phyloP scores from a whole-genome alignment of 2,329 filamentous ascomycete genomes.

The Apiospora phragmitis region DNA sequence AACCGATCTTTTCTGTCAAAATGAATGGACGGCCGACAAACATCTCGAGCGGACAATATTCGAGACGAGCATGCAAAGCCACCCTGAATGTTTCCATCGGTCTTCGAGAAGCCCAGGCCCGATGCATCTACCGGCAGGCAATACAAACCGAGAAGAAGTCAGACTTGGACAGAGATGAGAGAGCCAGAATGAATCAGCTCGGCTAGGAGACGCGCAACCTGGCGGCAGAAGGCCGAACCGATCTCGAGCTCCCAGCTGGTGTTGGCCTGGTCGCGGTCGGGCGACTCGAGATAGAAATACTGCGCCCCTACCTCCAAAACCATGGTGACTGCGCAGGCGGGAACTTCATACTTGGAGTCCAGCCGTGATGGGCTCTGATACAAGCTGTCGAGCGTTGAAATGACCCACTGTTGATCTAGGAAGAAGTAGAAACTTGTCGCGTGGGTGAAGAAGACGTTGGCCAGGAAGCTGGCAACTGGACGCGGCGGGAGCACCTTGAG shows the following conservation, averaged over 20 bases:
- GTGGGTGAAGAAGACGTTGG: slow-evolving; percentile 48
- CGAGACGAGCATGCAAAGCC: slow-evolving; percentile 51
- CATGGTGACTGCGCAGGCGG: slow-evolving; percentile 46
- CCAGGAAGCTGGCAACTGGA: slow-evolving; percentile 47
- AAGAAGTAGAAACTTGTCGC: slow-evolving; percentile 51
- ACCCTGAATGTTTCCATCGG: slow-evolving; percentile 44
- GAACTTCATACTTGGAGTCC: slow-evolving; percentile 39
- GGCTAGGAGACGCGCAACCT: slow-evolving; percentile 53
- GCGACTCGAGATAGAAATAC: slow-evolving; percentile 47
- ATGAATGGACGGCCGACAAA: slow-evolving; percentile 56
- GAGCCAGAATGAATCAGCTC: slow-evolving; percentile 58
- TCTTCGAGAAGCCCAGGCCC: slow-evolving; percentile 46
- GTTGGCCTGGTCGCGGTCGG: slow-evolving; percentile 15
- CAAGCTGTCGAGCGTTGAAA: slow-evolving; percentile 39
- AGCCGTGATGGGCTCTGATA: slow-evolving; percentile 41
- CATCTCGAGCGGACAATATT: slow-evolving; percentile 53
- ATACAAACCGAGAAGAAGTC: slow-evolving; percentile 56
- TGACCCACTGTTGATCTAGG: slow-evolving; percentile 45
- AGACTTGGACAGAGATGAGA: slow-evolving; percentile 58
- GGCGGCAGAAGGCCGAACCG: slow-evolving; percentile 57
- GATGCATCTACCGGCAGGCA: slow-evolving; percentile 56
- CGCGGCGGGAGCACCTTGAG: slow-evolving; percentile 45
- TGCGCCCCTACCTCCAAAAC: slow-evolving; percentile 52
- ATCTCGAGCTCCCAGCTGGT: slow-evolving; percentile 49
- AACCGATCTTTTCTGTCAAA: slow-evolving; percentile 34